A percentile compares a stretch with the other conserved stretches of the same genome.
These are phyloP conservation scores for Solanum corneliomulleri DNA, from an alignment of 257 asterid genomes.

Conservation along the genomic window DNA sequence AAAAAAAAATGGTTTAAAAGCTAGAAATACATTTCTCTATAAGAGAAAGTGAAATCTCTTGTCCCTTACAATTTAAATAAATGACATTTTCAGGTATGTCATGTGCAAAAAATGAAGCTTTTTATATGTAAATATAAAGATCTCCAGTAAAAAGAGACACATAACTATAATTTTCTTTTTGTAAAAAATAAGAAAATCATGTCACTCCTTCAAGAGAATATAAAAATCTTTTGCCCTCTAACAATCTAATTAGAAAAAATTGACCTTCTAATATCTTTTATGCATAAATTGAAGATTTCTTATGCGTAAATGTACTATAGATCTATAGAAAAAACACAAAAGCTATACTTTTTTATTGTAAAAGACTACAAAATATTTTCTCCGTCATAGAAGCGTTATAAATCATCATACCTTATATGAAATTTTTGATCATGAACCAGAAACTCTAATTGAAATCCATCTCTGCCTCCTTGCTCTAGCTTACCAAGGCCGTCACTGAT, in stretches of 20 bases:
- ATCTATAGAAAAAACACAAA: not conserved
- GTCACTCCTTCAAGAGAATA: not conserved
- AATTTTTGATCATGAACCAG: no score
- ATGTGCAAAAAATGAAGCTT: no score
- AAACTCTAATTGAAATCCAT: not conserved
- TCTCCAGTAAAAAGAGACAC: not conserved
- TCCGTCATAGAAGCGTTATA: not conserved
- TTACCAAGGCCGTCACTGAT: not conserved
- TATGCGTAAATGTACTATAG: no score
- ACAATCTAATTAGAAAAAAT: not conserved
- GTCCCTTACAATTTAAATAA: no score
- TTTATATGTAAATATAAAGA: no score
- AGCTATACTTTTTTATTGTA: no score
- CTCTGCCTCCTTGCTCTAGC: not conserved
- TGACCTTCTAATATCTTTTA: not conserved
- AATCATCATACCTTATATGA: not conserved
- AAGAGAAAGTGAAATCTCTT: not conserved
- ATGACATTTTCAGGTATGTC: not conserved
- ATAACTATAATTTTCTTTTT: not conserved
- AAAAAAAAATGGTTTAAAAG: no score
- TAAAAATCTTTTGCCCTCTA: not conserved
- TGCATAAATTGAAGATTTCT: not conserved
- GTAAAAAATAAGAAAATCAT: no score
- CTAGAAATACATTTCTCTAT: not conserved
- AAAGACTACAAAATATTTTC: no score